Evolutionary conservation across 129 eudicot species (phyloP).

Genomic region (Calendula officinalis): DNA sequence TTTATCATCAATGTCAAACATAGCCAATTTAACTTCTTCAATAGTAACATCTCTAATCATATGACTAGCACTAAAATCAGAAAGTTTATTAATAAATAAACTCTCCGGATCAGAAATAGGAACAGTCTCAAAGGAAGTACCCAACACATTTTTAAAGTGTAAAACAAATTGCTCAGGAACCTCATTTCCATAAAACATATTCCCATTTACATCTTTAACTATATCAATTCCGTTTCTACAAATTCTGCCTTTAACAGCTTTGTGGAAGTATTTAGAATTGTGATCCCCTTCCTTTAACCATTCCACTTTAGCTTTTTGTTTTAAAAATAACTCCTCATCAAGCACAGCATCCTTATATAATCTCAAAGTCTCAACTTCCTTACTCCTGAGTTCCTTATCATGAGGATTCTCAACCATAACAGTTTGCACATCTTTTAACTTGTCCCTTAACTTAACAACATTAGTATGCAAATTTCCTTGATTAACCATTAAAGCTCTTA

Average conservation of each 20-base stretch:
- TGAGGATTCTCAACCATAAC: neutral
- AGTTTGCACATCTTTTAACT: neutral
- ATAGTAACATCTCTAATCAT: neutral
- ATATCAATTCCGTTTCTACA: neutral
- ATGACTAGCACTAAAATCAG: neutral
- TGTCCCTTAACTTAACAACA: neutral
- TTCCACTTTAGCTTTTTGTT: neutral
- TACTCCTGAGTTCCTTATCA: neutral
- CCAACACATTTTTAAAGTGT: neutral
- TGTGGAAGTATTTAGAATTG: neutral
- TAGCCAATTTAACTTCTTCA: neutral
- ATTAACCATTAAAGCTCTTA: neutral
- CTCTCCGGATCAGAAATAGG: neutral
- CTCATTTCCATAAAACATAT: neutral
- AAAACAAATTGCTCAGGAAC: neutral
- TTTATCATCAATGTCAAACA: neutral
- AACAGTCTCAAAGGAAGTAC: neutral
- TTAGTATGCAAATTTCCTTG: neutral
- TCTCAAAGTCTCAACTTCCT: neutral
- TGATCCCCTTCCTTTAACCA: neutral
- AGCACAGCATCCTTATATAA: neutral
- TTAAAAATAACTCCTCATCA: neutral
- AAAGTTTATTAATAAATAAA: neutral
- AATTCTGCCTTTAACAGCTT: neutral
- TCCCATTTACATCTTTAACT: neutral